Base-by-base conservation (phyloP, 495 filamentous ascomycete species). In the Sporormia fimetaria region DNA sequence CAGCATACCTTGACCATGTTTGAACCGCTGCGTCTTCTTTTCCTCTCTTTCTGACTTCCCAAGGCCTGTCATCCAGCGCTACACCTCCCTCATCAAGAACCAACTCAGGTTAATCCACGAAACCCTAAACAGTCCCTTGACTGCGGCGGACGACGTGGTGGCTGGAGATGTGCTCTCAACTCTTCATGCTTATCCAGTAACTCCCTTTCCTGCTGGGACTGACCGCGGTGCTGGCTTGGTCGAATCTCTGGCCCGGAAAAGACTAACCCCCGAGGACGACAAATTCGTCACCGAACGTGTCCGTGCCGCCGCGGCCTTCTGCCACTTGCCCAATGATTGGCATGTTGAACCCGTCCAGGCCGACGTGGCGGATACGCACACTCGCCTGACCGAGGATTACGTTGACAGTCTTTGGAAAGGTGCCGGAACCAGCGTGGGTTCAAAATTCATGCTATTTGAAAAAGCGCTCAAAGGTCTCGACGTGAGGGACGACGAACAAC, bases 231-330 rank as follows among this genome's bases (percentile, higher is more conserved):
- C 6, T 2, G 33, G 22, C 21, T 16, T 49, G 1, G 32, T 23
- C 21, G 25, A 33, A 3, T 16, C 29, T 3, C 27, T 51, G 4
- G 4, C 41, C 8, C 40, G 84, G 14, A 90, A 88, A 61, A 88
- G 87, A 57, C 71, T 81, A 15, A 81, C 87, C 37, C 80, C 83
- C 3, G 65, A 70, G 3, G 75, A 84, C 18, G 81, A 85, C 46
- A 71, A 72, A 21, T 80, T 76, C 70, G 76, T 88, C 10, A 73
- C 74, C 6, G 67, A 77, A 27, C 78, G 76, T 6, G 69, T 71
- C 3, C 57, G 53, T 6, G 44, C 28, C 10, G 49, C 51, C 17
- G 41, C 29, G 11, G 42, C 43, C 17, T 43, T 54, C 22, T 43
- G 23, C 18, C 24, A 52, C 5, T 34, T 40, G 14, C 34, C 27